These are phyloP conservation scores for Scheffersomyces coipomensis DNA, from an alignment of 805 yeast genomes.

Conservation along the genomic window DNA sequence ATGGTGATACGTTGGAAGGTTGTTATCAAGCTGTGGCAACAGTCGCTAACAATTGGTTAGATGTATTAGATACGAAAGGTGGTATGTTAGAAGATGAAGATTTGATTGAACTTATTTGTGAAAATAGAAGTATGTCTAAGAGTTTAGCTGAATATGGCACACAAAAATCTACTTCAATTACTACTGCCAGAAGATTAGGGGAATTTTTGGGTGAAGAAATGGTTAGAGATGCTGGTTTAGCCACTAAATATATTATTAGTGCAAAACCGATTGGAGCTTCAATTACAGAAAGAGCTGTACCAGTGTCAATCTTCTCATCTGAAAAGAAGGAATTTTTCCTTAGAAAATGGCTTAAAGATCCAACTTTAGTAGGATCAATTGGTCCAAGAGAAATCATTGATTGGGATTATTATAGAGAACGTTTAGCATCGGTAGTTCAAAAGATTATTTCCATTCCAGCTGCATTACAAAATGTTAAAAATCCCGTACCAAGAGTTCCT, in stretches of 20 bases:
- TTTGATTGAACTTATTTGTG: constrained; percentile 90
- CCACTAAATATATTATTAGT: constrained; percentile 90
- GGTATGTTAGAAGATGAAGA: constrained; percentile 89
- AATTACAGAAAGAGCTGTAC: constrained; percentile 93
- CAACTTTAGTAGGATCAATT: constrained; percentile 62
- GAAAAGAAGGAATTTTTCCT: constrained; percentile 77
- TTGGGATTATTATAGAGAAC: constrained; percentile 89
- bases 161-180: constrained; percentile 92
- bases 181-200: constrained; percentile 90
- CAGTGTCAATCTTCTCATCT: constrained; percentile 92
- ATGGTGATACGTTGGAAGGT: constrained; percentile 72
- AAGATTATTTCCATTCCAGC: constrained; percentile 97
- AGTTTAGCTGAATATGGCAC: constrained; percentile 83
- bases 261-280: constrained; percentile 81
- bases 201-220: constrained; percentile 94
- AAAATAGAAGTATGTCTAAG: constrained; percentile 93
- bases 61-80: constrained; percentile 87
- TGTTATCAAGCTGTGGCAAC: constrained; percentile 89
- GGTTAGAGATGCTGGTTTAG: constrained; percentile 95
- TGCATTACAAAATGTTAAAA: constrained; percentile 79
- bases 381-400: constrained; percentile 89
- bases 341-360: constrained; percentile 84
- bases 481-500: constrained; percentile 91
- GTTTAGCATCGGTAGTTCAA: constrained; percentile 89
- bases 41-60: constrained; percentile 95